Evolutionary conservation across 306 rosid species (phyloP).

Genomic region (Inga leiocalycina): DNA sequence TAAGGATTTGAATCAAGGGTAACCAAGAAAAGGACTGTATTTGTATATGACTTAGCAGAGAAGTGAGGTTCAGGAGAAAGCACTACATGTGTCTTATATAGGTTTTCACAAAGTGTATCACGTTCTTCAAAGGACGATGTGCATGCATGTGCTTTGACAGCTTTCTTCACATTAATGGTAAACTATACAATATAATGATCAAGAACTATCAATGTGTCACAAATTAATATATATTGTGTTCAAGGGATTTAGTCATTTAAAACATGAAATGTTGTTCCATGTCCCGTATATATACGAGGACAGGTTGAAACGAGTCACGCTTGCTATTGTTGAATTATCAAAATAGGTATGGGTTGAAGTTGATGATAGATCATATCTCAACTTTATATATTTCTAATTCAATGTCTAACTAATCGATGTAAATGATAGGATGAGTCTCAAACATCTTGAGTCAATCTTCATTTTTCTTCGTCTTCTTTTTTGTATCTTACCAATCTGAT

Average conservation of each 20-base stretch:
- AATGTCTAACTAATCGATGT: too few species aligned
- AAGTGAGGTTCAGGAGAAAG: background rate
- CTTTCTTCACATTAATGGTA: background rate
- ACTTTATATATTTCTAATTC: too few species aligned
- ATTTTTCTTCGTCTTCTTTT: too few species aligned
- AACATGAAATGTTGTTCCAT: background rate
- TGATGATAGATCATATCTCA: too few species aligned
- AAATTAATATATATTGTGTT: background rate
- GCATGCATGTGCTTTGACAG: slow-evolving; percentile 32
- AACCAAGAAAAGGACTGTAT: background rate
- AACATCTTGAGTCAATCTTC: too few species aligned
- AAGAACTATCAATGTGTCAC: background rate
- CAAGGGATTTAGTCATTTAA: background rate
- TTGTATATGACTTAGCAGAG: background rate
- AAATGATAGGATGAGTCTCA: too few species aligned
- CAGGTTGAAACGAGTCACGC: background rate
- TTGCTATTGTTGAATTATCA: background rate
- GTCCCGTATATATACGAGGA: background rate
- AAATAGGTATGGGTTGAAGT: too few species aligned
- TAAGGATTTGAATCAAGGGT: slow-evolving; percentile 2
- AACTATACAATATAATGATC: background rate
- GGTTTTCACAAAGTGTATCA: slow-evolving; percentile 31
- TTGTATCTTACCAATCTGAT: too few species aligned
- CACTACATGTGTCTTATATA: slow-evolving; percentile 27
- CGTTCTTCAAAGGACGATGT: slow-evolving; percentile 36